phyloP scores from a whole-genome alignment of 768 basidiomycete species.

The Mrakia blollopis region DNA sequence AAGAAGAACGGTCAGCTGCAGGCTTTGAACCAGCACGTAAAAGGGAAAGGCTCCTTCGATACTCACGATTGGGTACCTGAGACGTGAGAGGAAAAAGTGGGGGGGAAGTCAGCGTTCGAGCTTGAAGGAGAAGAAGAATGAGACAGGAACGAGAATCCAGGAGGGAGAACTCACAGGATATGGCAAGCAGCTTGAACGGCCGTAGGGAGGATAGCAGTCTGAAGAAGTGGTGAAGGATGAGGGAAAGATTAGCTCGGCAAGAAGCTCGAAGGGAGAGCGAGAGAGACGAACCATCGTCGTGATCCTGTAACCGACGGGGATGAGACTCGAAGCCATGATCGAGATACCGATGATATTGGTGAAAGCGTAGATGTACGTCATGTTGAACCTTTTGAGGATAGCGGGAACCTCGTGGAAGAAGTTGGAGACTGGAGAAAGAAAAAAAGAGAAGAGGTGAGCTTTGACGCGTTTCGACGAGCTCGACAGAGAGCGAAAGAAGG shows the following conservation, averaged over 20 bases:
- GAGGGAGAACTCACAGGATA: conserved; percentile 35
- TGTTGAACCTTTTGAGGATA: conserved; percentile 31
- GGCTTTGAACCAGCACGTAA: too few relatives aligned
- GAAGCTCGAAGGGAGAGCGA: not conserved
- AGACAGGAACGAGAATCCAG: not conserved
- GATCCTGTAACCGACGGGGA: conserved; percentile 30
- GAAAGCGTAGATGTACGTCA: conserved; percentile 25
- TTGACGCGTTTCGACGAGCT: not conserved
- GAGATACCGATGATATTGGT: conserved; percentile 25
- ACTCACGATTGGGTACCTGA: not conserved
- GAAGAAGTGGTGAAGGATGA: not conserved
- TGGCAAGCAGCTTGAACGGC: conserved; percentile 42
- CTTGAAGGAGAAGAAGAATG: not conserved
- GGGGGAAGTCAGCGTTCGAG: too few relatives aligned
- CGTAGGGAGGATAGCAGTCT: conserved; percentile 38
- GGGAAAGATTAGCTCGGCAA: not conserved
- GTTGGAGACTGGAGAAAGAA: conserved; percentile 19
- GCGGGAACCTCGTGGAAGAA: conserved; percentile 33
- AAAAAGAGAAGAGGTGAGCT: not conserved
- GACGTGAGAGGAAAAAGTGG: not conserved
- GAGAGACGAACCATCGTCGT: conserved; percentile 13
- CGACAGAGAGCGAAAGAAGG: not conserved
- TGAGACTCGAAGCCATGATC: conserved; percentile 27
- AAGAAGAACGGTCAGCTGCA: too few relatives aligned
- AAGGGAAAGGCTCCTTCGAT: too few relatives aligned